These are phyloP conservation scores for Magnolia kwangsiensis DNA, from an alignment of 164 flowering plant genomes.

Conservation along the genomic window DNA sequence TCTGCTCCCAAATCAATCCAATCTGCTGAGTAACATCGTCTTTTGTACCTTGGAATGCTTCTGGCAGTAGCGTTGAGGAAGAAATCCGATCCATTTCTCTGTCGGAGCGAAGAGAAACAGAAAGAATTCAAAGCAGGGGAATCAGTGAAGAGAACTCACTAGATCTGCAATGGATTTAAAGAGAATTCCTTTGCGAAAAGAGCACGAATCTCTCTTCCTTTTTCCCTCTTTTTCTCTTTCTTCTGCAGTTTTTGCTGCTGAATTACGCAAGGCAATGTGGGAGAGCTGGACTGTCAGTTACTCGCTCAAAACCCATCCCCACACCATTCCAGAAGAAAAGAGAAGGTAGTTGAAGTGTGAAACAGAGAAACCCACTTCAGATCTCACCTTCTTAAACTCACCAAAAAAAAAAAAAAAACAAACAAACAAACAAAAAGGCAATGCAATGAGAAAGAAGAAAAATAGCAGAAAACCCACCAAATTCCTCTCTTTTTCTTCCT, in stretches of 20 bases:
- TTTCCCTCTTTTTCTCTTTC: slow-evolving; percentile 10
- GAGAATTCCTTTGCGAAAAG: slow-evolving; percentile 15
- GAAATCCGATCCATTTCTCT: slow-evolving; percentile 43
- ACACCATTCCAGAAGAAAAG: not conserved
- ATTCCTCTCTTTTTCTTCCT: too few relatives aligned
- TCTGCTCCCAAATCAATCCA: slow-evolving; percentile 56
- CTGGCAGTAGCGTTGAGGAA: slow-evolving; percentile 40
- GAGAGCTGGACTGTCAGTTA: slow-evolving; percentile 34
- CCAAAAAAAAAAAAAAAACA: not conserved
- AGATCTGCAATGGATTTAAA: slow-evolving; percentile 29
- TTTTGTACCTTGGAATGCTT: slow-evolving; percentile 41
- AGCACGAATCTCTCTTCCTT: slow-evolving; percentile 26
- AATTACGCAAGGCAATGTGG: slow-evolving; percentile 30
- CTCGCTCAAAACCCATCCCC: slow-evolving; percentile 14
- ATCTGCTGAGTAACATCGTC: slow-evolving; percentile 55
- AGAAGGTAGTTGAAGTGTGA: not conserved
- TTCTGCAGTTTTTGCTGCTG: slow-evolving; percentile 25
- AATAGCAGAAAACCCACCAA: not conserved
- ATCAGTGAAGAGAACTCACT: slow-evolving; percentile 2
- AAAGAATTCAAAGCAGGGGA: not conserved
- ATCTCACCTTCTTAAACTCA: slow-evolving; percentile 13
- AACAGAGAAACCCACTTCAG: slow-evolving; percentile 16
- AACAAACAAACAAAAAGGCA: not conserved
- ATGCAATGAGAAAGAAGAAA: not conserved
- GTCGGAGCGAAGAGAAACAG: slow-evolving; percentile 3